Conservation (phyloP, 148 eudicot genomes). For the Polygonum maritimum region DNA sequence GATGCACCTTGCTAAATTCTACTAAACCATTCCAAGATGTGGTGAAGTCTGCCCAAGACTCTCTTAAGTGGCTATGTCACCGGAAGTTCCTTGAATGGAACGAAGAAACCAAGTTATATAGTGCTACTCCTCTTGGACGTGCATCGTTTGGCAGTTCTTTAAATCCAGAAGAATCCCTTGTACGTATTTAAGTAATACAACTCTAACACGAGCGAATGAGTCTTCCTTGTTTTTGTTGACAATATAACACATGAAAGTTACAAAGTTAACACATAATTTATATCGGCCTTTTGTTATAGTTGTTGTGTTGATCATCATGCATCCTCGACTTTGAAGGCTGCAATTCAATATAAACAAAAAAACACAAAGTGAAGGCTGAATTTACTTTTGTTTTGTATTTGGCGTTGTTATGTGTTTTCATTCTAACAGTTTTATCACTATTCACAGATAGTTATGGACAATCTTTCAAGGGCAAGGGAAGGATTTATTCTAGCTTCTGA, state of each 20-base stretch:
- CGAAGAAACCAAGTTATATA: slow-evolving; percentile 86
- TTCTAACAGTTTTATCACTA: neutral
- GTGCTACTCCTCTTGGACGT: slow-evolving; percentile 84
- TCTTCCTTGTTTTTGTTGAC: neutral
- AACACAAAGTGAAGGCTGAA: neutral
- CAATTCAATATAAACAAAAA: too few relatives aligned
- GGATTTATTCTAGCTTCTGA: slow-evolving; percentile 98
- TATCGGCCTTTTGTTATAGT: neutral
- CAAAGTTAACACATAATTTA: too few relatives aligned
- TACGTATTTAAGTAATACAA: slow-evolving; percentile 24
- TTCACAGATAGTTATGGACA: slow-evolving; percentile 81
- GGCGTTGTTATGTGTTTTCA: neutral
- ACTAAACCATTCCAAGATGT: slow-evolving; percentile 97
- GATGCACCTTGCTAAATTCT: slow-evolving; percentile 94
- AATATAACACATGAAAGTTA: neutral
- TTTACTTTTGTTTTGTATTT: slow-evolving; percentile 1
- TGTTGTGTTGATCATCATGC: neutral
- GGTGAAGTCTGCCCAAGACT: slow-evolving; percentile 95
- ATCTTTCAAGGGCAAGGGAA: slow-evolving; percentile 95
- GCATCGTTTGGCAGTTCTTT: slow-evolving; percentile 98
- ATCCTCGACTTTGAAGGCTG: neutral
- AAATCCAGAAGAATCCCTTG: slow-evolving; percentile 94
- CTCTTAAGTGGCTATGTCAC: slow-evolving; percentile 92
- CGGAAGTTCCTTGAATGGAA: slow-evolving; percentile 91
- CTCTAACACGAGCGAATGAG: neutral